Base-by-base conservation (phyloP, 257 asterid genomes). In the Fraxinus quadrangulata region DNA sequence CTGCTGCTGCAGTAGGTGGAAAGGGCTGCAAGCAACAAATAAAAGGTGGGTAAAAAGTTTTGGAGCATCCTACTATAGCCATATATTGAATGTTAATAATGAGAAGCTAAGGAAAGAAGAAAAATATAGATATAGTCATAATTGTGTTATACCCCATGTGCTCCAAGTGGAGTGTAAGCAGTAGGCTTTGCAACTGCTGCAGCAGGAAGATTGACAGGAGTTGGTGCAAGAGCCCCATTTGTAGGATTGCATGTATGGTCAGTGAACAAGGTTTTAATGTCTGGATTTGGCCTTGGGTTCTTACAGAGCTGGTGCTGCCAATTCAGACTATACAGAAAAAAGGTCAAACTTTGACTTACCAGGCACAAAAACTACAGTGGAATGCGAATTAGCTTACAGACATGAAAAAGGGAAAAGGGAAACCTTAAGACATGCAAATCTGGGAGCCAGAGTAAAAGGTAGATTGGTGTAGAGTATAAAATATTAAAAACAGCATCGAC, bases 281-380 rank as follows among this genome's bases (percentile, higher is more conserved):
- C 99, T 16, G 99, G 99, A 81, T 92, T 94, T 67, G 96, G 87
- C 92, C 99, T 90, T 10, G 97, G 99, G 83, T 90, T 94, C 86
- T 94, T 92, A 80, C 99, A 94, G 42, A 94, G 95, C 87, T 94
- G 99, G 85, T 94, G 99, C 89, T 94, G 99, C 99, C 99, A 94
- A 85, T 94, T 94, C 84, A 94, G 90, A 86, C 99, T 94, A 90
- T 79, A 87, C 61, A 73, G 67, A 78, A 68, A 36, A 77, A 75
- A 36, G 66, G 66, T 37, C 70, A 75, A 71, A 56, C 49, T 81
- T 67, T 21, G 3, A 19, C 71, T 33, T n/a, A 70, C 37, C 80
- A 56, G 17, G 28, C 54, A 70, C 61, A 72, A 40, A 71, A 28
- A 19, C 34, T 14, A 42, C 8, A 16, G 54, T 12, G 16, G 31